These are phyloP conservation scores for Cyberlindnera xylosilytica DNA, from an alignment of 805 yeast species.

Conservation along the genomic window DNA sequence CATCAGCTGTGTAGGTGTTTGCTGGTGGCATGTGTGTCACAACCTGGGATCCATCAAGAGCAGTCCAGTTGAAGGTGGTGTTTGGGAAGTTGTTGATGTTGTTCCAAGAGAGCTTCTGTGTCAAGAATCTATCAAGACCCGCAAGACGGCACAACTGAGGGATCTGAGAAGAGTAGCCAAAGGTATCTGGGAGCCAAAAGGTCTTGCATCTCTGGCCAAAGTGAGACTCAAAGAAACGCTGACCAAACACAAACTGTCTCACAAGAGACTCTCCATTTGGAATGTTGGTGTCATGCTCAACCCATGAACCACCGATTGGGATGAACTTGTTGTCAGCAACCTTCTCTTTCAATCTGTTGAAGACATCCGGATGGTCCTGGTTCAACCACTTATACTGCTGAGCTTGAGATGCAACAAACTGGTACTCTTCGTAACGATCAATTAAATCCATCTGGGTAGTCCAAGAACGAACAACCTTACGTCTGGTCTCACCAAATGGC, in stretches of 20 bases:
- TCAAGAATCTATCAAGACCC: conserved; percentile 78
- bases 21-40: conserved; percentile 98
- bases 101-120: conserved; percentile 96
- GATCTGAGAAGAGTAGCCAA: conserved; percentile 92
- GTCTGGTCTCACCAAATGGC: conserved; percentile 97
- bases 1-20: conserved; percentile 90
- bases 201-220: conserved; percentile 74
- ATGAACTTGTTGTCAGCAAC: conserved; percentile 72
- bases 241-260: conserved; percentile 89
- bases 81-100: conserved; percentile 89
- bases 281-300: conserved; percentile 92
- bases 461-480: conserved; percentile 95
- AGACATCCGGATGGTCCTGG: conserved; percentile 81
- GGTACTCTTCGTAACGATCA: conserved; percentile 87
- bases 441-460: conserved; percentile 83
- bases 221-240: conserved; percentile 73
- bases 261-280: conserved; percentile 92
- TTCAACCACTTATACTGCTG: conserved; percentile 94
- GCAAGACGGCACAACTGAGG: conserved; percentile 91
- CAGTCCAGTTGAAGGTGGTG: conserved; percentile 92
- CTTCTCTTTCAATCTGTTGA: conserved; percentile 53
- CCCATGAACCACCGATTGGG: conserved; percentile 98
- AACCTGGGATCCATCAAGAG: conserved; percentile 90
- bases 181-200: conserved; percentile 97
- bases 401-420: conserved; percentile 92